Base-by-base conservation (phyloP, 2,329 filamentous ascomycete species). In the Sporothrix phasma region DNA sequence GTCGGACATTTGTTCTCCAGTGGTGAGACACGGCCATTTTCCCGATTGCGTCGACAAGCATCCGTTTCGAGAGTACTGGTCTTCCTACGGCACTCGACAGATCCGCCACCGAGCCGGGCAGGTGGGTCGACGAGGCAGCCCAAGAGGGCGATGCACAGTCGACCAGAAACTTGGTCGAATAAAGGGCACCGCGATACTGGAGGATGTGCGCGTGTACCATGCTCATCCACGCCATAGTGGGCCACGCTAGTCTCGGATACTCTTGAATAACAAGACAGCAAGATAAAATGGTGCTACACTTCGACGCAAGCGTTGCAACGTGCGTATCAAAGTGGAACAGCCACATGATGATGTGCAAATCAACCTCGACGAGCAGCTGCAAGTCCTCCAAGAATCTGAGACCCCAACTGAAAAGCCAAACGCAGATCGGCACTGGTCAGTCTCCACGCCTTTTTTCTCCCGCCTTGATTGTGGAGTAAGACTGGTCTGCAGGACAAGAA, bases 341-440 rank as follows among this genome's bases (percentile, higher is more conserved):
- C 17, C 8, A 39, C 34, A 53, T 13, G 34, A 53, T 41, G 60
- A 51, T 53, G 45, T 62, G 60, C 60, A 34, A 34, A 62, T 62
- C 60, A 34, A 13, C 34, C 22, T 17, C 31, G 34, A 31, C 11
- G 34, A 7, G 34, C 34, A 24, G 17, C 45, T 62, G 59, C 46
- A 31, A 62, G 29, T 37, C n/a, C n/a, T n/a, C 24, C 22, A 29
- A 62, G 47, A 22, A 62, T 53, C 46, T 43, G 47, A 62, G 31
- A 62, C 59, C 39, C 24, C 29, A n/a, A n/a, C n/a, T n/a, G n/a
- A n/a, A n/a, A n/a, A n/a, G n/a, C n/a, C n/a, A n/a, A n/a, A n/a
- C n/a, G n/a, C n/a, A n/a, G n/a, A n/a, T n/a, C 24, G 45, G 45
- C 45, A 46, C 10, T 46, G 19, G 45, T 15, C 47, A 31, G 31